phyloP scores from a whole-genome alignment of 768 basidiomycete species.

The Boletellus sp. region DNA sequence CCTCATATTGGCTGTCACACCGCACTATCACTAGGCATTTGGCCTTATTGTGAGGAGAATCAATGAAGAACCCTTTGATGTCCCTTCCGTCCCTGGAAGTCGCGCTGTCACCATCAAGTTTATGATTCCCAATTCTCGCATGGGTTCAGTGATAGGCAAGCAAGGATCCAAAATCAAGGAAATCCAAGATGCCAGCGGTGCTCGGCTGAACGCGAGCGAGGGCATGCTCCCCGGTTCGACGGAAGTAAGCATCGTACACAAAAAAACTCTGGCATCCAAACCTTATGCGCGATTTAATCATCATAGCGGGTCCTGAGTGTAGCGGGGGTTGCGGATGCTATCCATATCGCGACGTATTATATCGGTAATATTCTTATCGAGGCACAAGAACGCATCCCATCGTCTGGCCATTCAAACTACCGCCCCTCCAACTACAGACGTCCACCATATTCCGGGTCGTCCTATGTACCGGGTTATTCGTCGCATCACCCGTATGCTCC shows the following conservation, averaged over 20 bases:
- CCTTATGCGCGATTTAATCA: slow-evolving; percentile 16
- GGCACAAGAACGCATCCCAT: slow-evolving; percentile 79
- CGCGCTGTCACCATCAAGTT: slow-evolving; percentile 99
- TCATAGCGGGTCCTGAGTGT: slow-evolving; percentile 92
- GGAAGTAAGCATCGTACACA: slow-evolving; percentile 57
- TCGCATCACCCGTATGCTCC: slow-evolving; percentile 43
- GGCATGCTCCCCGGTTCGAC: slow-evolving; percentile 99
- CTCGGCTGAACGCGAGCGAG: slow-evolving; percentile 93
- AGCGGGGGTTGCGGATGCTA: slow-evolving; percentile 97
- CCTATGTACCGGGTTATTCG: slow-evolving; percentile 68
- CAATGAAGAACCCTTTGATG: slow-evolving; percentile 98
- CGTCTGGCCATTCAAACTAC: slow-evolving; percentile 53
- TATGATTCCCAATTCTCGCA: slow-evolving; percentile 98
- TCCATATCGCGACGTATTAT: slow-evolving; percentile 99
- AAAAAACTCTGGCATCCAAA: background rate
- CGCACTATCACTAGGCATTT: slow-evolving; percentile 65
- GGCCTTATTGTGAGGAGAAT: slow-evolving; percentile 97
- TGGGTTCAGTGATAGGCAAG: slow-evolving; percentile 99
- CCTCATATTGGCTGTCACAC: background rate
- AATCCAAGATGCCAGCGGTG: slow-evolving; percentile 98
- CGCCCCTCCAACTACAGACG: slow-evolving; percentile 62
- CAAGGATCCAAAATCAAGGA: slow-evolving; percentile 98
- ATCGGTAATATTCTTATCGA: slow-evolving; percentile 97
- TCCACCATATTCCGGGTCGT: slow-evolving; percentile 48
- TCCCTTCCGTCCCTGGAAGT: slow-evolving; percentile 95